These are phyloP conservation scores for Beauveria varroae DNA, from an alignment of 2,329 filamentous ascomycete species.

Conservation along the genomic window DNA sequence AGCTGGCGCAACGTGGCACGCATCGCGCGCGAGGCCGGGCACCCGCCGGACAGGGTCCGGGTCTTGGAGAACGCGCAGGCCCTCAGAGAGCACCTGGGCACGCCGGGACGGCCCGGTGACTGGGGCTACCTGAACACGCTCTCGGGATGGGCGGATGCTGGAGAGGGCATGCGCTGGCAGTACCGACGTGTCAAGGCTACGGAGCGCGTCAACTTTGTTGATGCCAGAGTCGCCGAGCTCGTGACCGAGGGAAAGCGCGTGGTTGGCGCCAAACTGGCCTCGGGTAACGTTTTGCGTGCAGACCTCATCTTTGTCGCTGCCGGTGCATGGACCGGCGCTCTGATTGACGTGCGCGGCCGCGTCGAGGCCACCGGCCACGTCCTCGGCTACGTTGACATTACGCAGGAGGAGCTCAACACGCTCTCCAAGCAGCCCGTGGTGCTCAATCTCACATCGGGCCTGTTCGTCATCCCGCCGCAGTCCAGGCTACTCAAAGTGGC, in stretches of 20 bases:
- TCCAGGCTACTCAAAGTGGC: conserved; percentile 59
- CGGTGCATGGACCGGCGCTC: conserved; percentile 75
- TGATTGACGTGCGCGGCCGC: conserved; percentile 71
- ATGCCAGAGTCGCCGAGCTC: conserved; percentile 39
- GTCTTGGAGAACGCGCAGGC: conserved; percentile 37
- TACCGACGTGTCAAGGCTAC: conserved; percentile 45
- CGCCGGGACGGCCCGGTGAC: conserved; percentile 46
- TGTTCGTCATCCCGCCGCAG: conserved; percentile 66
- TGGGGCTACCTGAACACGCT: conserved; percentile 68
- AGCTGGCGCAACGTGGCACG: conserved; percentile 55
- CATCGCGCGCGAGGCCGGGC: conserved; percentile 34
- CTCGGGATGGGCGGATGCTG: conserved; percentile 77
- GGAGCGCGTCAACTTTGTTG: conserved; percentile 48
- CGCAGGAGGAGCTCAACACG: conserved; percentile 57
- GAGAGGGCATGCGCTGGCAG: conserved; percentile 59
- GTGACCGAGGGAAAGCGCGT: conserved; percentile 31
- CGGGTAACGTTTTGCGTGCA: conserved; percentile 38
- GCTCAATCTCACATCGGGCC: conserved; percentile 61
- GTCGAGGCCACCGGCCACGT: conserved; percentile 76
- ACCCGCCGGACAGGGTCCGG: conserved; percentile 31
- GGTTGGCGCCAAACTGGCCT: conserved; percentile 44
- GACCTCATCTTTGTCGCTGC: conserved; percentile 74
- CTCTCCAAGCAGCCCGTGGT: conserved; percentile 63
- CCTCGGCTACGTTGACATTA: conserved; percentile 70
- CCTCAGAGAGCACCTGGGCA: conserved; percentile 38